phyloP scores from a whole-genome alignment of 2,329 filamentous ascomycete species.

The Madurella fahalii region DNA sequence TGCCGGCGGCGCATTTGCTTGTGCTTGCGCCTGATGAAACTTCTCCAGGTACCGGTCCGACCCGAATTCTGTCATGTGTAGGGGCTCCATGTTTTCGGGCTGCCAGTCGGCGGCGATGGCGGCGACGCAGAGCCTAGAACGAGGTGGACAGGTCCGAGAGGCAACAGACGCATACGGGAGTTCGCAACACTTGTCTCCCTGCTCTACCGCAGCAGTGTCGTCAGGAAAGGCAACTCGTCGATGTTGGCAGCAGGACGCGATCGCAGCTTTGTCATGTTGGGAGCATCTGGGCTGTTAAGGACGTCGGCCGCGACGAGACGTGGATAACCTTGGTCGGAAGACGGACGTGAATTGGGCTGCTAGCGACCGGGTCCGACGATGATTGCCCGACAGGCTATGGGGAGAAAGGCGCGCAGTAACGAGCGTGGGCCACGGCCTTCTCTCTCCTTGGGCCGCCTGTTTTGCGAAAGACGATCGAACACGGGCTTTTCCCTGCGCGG shows the following conservation, averaged over 20 bases:
- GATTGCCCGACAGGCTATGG: background rate
- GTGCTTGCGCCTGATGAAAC: conserved; percentile 45
- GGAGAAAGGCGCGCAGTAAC: background rate
- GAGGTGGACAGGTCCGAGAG: conserved; percentile 15
- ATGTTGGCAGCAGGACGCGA: conserved; percentile 24
- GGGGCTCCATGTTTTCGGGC: conserved; percentile 49
- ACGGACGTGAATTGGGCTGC: background rate
- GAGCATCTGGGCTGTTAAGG: conserved; percentile 25
- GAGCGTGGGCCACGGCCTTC: background rate
- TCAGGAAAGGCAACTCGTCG: conserved; percentile 12
- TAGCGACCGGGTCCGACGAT: background rate
- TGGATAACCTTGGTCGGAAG: background rate
- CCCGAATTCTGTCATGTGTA: conserved; percentile 63
- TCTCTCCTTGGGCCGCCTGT: background rate
- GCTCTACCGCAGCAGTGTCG: conserved; percentile 22
- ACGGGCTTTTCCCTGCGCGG: background rate
- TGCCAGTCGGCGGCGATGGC: conserved; percentile 20
- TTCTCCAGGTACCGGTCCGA: conserved; percentile 62
- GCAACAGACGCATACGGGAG: conserved; percentile 12
- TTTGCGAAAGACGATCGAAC: background rate
- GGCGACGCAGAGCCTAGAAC: conserved; percentile 18
- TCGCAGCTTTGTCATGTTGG: conserved; percentile 34
- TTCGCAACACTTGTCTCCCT: background rate
- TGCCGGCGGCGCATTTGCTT: conserved; percentile 35
- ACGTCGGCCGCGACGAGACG: background rate